Conservation (phyloP, 2,329 filamentous ascomycete species). For the Aspergillus phoenicis region DNA sequence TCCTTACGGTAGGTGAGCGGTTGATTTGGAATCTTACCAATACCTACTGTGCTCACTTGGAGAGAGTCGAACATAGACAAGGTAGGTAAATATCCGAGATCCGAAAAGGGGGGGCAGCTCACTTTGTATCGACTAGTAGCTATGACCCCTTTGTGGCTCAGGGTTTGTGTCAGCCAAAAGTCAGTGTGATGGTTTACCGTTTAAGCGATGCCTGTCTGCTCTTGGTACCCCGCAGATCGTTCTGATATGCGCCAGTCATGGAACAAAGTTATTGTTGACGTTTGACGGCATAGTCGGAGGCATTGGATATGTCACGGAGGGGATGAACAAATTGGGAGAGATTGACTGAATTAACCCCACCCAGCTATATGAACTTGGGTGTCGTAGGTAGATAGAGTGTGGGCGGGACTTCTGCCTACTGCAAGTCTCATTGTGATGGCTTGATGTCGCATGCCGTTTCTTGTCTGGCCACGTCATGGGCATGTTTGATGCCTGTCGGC, state of each 20-base stretch:
- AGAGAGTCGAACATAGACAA: too few species aligned
- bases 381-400: neutral
- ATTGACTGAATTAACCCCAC: neutral
- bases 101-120: neutral
- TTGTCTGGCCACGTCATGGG: neutral
- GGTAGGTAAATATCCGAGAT: neutral
- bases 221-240: slow-evolving; percentile 1
- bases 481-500: neutral
- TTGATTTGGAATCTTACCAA: too few species aligned
- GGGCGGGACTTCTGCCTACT: neutral
- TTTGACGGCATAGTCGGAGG: neutral
- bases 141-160: neutral
- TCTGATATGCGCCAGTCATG: slow-evolving; percentile 1
- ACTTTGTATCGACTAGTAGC: neutral
- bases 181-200: neutral
- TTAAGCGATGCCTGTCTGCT: neutral
- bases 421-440: neutral
- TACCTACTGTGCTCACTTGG: too few species aligned
- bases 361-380: neutral
- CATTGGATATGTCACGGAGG: neutral
- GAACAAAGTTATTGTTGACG: slow-evolving; percentile 7
- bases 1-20: too few species aligned
- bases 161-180: neutral
- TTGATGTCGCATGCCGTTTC: neutral
- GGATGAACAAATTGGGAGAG: neutral